Conservation (phyloP, 768 basidiomycete species). For the Hygrocybe coccinea region DNA sequence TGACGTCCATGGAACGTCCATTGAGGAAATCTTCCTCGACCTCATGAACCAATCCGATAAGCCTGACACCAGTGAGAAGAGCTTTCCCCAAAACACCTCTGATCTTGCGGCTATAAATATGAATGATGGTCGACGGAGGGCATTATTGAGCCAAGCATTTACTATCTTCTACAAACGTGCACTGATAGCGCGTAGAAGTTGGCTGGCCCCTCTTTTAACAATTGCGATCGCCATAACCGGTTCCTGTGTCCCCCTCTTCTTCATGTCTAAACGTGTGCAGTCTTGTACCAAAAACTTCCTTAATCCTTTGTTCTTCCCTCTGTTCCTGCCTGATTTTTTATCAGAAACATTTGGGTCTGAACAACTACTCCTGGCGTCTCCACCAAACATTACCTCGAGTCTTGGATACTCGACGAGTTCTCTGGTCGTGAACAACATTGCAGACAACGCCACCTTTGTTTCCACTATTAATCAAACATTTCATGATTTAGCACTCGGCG, state of each 20-base stretch:
- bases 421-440: slow-evolving; percentile 39
- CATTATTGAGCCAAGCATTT: slow-evolving; percentile 58
- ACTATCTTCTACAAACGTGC: slow-evolving; percentile 72
- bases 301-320: slow-evolving; percentile 35
- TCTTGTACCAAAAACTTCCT: slow-evolving; percentile 45
- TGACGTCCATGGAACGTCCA: slow-evolving; percentile 66
- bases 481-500: slow-evolving; percentile 56
- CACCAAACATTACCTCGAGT: slow-evolving; percentile 46
- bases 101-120: slow-evolving; percentile 34
- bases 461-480: slow-evolving; percentile 47
- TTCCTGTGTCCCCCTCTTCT: slow-evolving; percentile 62
- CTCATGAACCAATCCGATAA: slow-evolving; percentile 47
- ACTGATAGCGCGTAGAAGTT: slow-evolving; percentile 59
- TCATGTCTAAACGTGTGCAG: slow-evolving; percentile 43
- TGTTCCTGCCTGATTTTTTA: slow-evolving; percentile 54
- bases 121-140: slow-evolving; percentile 47
- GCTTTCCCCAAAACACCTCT: slow-evolving; percentile 12
- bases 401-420: slow-evolving; percentile 40
- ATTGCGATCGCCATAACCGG: slow-evolving; percentile 56
- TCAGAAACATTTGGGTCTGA: slow-evolving; percentile 25
- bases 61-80: slow-evolving; percentile 11
- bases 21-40: slow-evolving; percentile 78
- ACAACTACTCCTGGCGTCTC: slow-evolving; percentile 40
- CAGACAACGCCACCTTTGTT: slow-evolving; percentile 58
- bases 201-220: slow-evolving; percentile 58